These are phyloP conservation scores for Cyclotella choctawhatcheeana DNA, from an alignment of 108 stramenopile genomes.

Conservation along the genomic window DNA sequence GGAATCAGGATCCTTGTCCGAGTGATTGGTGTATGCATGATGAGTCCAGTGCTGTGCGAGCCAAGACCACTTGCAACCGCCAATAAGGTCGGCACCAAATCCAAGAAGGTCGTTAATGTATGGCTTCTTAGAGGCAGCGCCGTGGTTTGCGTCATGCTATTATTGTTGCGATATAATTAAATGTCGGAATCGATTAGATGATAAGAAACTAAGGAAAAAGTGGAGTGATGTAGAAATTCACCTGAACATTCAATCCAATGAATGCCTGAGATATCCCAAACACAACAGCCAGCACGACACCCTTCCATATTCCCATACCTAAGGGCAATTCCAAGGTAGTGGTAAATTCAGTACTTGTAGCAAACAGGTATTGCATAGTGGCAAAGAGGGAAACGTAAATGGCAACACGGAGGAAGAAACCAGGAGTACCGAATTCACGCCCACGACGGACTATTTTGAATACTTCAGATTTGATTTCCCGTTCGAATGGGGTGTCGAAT, in stretches of 20 bases:
- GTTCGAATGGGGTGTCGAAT: slow-evolving; percentile 86
- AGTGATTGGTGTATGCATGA: slow-evolving; percentile 86
- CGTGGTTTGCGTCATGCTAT: slow-evolving; percentile 96
- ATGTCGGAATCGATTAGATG: too few relatives aligned
- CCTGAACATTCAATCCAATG: slow-evolving; percentile 89
- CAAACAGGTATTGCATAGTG: slow-evolving; percentile 62
- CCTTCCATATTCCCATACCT: slow-evolving; percentile 26
- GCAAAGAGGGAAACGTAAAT: slow-evolving; percentile 75
- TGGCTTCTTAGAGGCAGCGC: slow-evolving; percentile 81
- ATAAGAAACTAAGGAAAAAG: background rate
- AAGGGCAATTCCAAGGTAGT: slow-evolving; percentile 3
- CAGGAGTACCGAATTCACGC: slow-evolving; percentile 82
- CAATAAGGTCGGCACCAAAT: slow-evolving; percentile 89
- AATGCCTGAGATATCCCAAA: slow-evolving; percentile 81
- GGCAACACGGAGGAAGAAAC: slow-evolving; percentile 73
- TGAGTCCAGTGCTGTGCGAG: slow-evolving; percentile 92
- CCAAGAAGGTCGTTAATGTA: slow-evolving; percentile 88
- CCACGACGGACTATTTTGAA: slow-evolving; percentile 91
- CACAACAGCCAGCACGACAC: slow-evolving; percentile 62
- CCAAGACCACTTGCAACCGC: slow-evolving; percentile 90
- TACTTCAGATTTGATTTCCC: slow-evolving; percentile 86
- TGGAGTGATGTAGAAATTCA: background rate
- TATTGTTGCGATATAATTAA: too few relatives aligned
- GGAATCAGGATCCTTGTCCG: slow-evolving; percentile 80
- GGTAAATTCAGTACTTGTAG: slow-evolving; percentile 48